Percentiles rank a stretch among this genome's conserved stretches.
Evolutionary conservation across 2,329 filamentous ascomycete genomes (phyloP).

Genomic region (Clarireedia paspali): DNA sequence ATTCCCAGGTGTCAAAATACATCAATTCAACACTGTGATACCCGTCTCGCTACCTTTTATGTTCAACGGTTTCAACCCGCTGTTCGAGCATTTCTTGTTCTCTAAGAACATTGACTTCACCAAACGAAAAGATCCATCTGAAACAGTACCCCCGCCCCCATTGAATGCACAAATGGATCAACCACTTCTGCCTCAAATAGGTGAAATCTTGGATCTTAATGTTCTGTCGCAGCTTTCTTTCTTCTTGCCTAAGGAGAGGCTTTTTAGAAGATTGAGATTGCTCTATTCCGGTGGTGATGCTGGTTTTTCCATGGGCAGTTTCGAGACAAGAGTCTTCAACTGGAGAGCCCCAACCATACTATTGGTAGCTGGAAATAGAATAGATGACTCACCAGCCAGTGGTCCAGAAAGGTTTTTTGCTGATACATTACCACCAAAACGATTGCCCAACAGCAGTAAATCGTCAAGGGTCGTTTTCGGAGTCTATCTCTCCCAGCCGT

Average conservation of each 20-base stretch:
- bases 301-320: constrained; percentile 71
- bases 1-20: constrained; percentile 53
- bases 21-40: constrained; percentile 52
- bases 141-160: constrained; percentile 11
- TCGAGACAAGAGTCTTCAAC: constrained; percentile 68
- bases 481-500: constrained; percentile 57
- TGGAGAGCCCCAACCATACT: constrained; percentile 70
- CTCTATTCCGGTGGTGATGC: constrained; percentile 64
- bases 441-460: constrained; percentile 46
- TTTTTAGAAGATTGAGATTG: constrained; percentile 59
- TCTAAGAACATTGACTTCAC: constrained; percentile 62
- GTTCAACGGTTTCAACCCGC: constrained; percentile 57
- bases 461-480: constrained; percentile 55
- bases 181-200: constrained; percentile 43
- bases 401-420: constrained; percentile 50
- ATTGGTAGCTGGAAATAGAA: constrained; percentile 57
- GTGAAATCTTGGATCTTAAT: constrained; percentile 58
- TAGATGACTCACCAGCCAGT: constrained; percentile 40
- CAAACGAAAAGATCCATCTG: constrained; percentile 25
- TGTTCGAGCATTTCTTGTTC: constrained; percentile 72
- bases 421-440: constrained; percentile 54
- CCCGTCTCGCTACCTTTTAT: constrained; percentile 55
- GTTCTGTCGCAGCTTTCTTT: constrained; percentile 64
- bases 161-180: constrained; percentile 19
- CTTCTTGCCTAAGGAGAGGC: constrained; percentile 55